A percentile compares a stretch with the other conserved stretches of the same genome.
Evolutionary conservation across 768 basidiomycete genomes (phyloP).

Genomic region (Suillus discolor): DNA sequence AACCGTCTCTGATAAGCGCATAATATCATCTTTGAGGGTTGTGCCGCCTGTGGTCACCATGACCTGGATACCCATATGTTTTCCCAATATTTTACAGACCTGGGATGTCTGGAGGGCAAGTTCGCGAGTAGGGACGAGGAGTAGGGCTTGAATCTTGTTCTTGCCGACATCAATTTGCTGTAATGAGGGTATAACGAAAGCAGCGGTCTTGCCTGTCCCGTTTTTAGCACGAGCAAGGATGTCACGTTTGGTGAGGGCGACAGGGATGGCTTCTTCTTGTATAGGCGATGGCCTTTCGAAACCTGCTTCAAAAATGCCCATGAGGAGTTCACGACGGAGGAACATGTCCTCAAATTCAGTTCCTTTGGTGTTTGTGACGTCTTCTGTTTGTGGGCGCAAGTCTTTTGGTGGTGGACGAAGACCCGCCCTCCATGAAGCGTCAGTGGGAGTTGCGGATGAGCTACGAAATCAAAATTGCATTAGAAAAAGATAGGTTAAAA

Average conservation of each 20-base stretch:
- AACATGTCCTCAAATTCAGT: constrained; percentile 95
- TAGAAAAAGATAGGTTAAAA: constrained; percentile 7
- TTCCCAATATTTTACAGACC: constrained; percentile 96
- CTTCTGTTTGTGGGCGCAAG: constrained; percentile 92
- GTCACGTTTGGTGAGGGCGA: constrained; percentile 92
- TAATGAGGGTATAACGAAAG: constrained; percentile 96
- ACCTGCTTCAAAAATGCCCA: constrained; percentile 99
- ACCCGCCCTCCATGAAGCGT: constrained; percentile 66
- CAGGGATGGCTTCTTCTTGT: constrained; percentile 98
- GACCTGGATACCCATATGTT: constrained; percentile 93
- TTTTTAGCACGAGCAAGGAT: constrained; percentile 95
- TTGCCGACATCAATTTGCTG: constrained; percentile 86
- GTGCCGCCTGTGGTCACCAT: constrained; percentile 99
- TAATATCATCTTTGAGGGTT: constrained; percentile 96
- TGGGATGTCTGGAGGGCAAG: constrained; percentile 98
- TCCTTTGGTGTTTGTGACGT: constrained; percentile 93
- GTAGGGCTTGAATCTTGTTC: constrained; percentile 91
- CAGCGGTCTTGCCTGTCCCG: constrained; percentile 97
- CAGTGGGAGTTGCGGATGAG: constrained; percentile 29
- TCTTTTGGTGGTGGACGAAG: constrained; percentile 91
- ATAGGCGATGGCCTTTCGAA: constrained; percentile 97
- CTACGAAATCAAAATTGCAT: constrained; percentile 16
- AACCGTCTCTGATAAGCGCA: constrained; percentile 85
- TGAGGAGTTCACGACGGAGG: constrained; percentile 91
- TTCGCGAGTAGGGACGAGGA: constrained; percentile 98